Percentiles rank a stretch among this genome's conserved stretches.
Evolutionary conservation across 73 alveolate species (phyloP).

Genomic region (Paramecium tetraurelia): DNA sequence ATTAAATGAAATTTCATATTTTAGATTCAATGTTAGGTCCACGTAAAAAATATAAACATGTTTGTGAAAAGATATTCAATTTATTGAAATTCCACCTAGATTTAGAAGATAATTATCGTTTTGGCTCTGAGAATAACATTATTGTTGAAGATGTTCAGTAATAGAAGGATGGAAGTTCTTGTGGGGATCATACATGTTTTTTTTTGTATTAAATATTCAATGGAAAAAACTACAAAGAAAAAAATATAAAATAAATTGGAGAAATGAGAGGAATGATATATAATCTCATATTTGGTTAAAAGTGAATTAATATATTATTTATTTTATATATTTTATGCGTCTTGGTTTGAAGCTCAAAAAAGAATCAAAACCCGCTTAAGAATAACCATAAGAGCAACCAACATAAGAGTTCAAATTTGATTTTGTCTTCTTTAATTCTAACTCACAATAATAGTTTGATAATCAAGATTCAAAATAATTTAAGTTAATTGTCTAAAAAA

Average conservation of each 20-base stretch:
- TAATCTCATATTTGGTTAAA: neutral
- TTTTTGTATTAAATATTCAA: neutral
- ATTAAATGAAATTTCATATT: neutral
- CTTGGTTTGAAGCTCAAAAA: neutral
- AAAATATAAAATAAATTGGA: neutral
- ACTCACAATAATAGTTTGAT: neutral
- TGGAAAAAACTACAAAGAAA: neutral
- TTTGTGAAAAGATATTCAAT: neutral
- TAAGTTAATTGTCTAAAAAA: neutral
- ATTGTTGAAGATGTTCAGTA: neutral
- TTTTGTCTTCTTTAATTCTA: neutral
- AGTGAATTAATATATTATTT: neutral
- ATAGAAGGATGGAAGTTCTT: conserved; percentile 21
- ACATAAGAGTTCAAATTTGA: neutral
- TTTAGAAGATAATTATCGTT: neutral
- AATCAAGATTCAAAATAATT: neutral
- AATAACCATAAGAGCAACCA: neutral
- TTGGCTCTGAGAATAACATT: neutral
- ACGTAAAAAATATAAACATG: neutral
- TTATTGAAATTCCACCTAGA: neutral
- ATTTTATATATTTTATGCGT: neutral
- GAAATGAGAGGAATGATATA: neutral
- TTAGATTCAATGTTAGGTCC: neutral
- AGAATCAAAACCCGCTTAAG: neutral
- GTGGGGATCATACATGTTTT: conserved; percentile 28